Conservation (phyloP, 495 filamentous ascomycete genomes). For the Podospora fimiseda region DNA sequence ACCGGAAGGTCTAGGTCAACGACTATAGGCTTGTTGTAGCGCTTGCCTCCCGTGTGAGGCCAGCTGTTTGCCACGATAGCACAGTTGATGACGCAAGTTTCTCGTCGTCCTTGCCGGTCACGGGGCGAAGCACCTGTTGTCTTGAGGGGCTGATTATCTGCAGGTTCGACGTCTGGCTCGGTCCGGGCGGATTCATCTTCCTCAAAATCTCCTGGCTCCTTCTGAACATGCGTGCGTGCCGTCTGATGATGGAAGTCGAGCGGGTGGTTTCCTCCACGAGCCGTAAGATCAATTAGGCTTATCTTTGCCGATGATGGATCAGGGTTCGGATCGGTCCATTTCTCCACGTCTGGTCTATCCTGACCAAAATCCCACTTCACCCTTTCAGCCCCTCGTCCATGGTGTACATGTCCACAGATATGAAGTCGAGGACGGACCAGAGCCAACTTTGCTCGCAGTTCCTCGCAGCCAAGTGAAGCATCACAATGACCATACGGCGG, state of each 20-base stretch:
- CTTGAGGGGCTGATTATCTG: too few relatives aligned
- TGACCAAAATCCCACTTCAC: conserved; percentile 48
- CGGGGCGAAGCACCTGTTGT: conserved; percentile 35
- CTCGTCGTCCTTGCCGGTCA: conserved; percentile 45
- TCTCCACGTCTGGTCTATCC: conserved; percentile 21
- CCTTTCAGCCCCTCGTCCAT: conserved; percentile 51
- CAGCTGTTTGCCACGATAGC: conserved; percentile 63
- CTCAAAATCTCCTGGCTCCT: background rate
- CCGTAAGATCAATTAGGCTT: conserved; percentile 37
- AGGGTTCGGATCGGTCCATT: conserved; percentile 35
- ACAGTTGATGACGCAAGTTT: conserved; percentile 75
- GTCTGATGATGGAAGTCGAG: conserved; percentile 23
- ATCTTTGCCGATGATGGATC: conserved; percentile 34
- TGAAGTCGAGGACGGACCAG: conserved; percentile 76
- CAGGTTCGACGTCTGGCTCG: background rate
- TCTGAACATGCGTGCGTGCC: conserved; percentile 8
- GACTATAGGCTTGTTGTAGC: conserved; percentile 68
- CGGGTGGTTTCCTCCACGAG: conserved; percentile 22
- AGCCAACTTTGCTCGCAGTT: conserved; percentile 60
- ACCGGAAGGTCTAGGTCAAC: conserved; percentile 69
- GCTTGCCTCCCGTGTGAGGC: conserved; percentile 52
- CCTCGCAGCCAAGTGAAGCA: conserved; percentile 56
- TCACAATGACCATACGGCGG: conserved; percentile 72
- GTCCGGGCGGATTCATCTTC: background rate
- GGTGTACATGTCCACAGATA: conserved; percentile 87